Evolutionary conservation across 2,329 filamentous ascomycete species (phyloP), one percentile per base, ranked within the genome.

Genomic region (Sporothrix humicola): DNA sequence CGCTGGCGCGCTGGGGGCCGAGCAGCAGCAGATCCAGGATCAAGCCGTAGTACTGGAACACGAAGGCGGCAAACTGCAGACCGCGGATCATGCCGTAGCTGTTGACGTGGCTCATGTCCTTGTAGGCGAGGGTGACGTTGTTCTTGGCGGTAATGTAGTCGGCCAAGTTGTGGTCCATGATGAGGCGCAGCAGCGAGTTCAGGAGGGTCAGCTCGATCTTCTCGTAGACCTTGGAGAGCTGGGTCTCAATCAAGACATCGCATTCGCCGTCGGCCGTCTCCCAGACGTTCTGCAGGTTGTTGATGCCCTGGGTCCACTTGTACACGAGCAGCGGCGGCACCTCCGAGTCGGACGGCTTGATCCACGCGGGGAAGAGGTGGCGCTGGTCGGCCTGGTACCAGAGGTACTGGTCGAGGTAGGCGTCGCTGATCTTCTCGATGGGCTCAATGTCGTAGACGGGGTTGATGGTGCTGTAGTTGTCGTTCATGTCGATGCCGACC

Each of bases 81-180:
- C 97, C 96, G 79, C 96, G 94, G 79, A 99, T 98, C 92, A 99
- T 93, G 78, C 96, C 96, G 80, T 98, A 99, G 80, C 94, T 97
- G 84, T 99, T 99, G 80, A 97, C 96, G 80, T 99, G 96, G 80
- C 98, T 98, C 96, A 99, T 99, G 79, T 99, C 96, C 85, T 99
- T 99, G 87, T 99, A 99, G 76, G 97, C 98, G 76, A 99, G 88
- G 81, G 98, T 95, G 13, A 99, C 96, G 80, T 99, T 99, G 86
- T 99, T 99, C 89, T 99, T 99, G 52, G 95, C 94, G 0, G 95
- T 98, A 80, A 99, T 99, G 83, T 99, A 99, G 82, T 99, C 97
- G 5, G 96, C 96, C 84, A 99, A 84, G 81, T 99, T 99, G 87
- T 99, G 96, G 79, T 99, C 97, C 97, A 99, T 99, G 81, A 99